phyloP scores from a whole-genome alignment of 345 rosid genomes.

The Streptanthus diversifolius region DNA sequence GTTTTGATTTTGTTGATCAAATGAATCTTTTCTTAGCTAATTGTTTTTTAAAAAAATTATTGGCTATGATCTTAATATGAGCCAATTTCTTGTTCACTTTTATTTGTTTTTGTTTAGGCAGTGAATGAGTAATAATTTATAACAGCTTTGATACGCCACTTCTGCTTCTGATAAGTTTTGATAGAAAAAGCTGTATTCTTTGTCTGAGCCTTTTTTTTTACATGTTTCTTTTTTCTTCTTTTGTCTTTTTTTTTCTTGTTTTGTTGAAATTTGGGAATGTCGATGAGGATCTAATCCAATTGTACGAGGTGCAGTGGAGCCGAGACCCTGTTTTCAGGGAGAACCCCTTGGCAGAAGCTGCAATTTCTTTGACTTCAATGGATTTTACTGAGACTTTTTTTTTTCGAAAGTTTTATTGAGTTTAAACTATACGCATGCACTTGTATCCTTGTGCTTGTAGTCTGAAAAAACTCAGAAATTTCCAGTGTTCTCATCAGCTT shows the following conservation, averaged over 20 bases:
- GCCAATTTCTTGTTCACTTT: conserved; percentile 28
- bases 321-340: neutral
- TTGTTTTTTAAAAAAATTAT: too few relatives aligned
- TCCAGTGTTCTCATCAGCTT: conserved; percentile 25
- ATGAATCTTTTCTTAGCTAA: too few relatives aligned
- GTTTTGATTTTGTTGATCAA: neutral
- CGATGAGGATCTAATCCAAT: neutral
- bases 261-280: neutral
- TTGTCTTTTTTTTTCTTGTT: neutral
- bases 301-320: neutral
- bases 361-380: neutral
- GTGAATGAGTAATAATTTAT: conserved; percentile 36
- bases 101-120: conserved; percentile 19
- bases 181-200: conserved; percentile 59
- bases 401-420: neutral
- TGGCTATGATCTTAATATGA: conserved; percentile 65
- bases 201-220: conserved; percentile 42
- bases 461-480: conserved; percentile 29
- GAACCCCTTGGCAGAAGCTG: neutral
- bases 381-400: neutral
- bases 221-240: neutral
- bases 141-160: conserved; percentile 80
- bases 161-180: conserved; percentile 94
- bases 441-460: conserved; percentile 13
- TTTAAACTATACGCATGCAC: conserved; percentile 34